These are phyloP conservation scores for Solanum tarapatanum DNA, from an alignment of 257 asterid genomes.

Conservation along the genomic window DNA sequence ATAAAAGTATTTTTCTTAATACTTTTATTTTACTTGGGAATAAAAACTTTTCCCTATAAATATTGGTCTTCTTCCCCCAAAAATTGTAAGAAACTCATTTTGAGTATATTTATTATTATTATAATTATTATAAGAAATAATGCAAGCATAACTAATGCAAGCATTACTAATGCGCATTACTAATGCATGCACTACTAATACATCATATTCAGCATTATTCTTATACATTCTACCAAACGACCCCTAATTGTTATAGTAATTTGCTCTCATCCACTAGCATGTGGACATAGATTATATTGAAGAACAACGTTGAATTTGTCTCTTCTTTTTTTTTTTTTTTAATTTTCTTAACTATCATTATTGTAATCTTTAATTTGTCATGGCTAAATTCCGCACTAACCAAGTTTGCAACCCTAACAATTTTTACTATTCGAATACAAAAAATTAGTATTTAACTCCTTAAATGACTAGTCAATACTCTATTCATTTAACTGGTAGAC, in stretches of 20 bases:
- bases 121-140: no score
- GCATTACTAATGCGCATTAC: no score
- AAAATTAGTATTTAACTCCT: neutral
- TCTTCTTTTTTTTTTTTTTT: neutral
- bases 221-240: no score
- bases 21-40: no score
- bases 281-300: neutral
- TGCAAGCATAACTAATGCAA: no score
- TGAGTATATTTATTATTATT: no score
- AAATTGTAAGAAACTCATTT: neutral
- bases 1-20: no score
- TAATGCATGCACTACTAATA: no score
- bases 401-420: neutral
- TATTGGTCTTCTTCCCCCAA: neutral
- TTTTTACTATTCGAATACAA: neutral
- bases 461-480: no score
- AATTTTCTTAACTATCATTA: neutral
- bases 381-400: neutral
- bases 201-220: no score
- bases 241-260: neutral
- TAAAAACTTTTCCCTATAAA: neutral
- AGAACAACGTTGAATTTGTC: neutral
- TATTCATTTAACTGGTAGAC: no score
- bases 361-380: neutral
- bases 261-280: neutral